Evolutionary conservation across 331 rosid genomes (phyloP).

Genomic region (Acacia pycnantha): DNA sequence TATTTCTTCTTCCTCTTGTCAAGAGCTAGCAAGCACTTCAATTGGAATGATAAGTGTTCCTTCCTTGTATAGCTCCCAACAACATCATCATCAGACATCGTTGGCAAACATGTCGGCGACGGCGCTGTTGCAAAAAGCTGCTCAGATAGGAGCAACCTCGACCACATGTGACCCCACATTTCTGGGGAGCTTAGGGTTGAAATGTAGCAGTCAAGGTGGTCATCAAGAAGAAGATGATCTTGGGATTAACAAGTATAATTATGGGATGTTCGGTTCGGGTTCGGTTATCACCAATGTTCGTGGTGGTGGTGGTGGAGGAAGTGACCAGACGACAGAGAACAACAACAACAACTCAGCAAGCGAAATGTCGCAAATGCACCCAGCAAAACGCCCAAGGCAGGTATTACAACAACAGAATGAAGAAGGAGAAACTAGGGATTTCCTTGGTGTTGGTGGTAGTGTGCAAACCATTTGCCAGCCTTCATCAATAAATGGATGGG

Average conservation of each 20-base stretch:
- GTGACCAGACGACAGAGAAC: slow-evolving; percentile 36
- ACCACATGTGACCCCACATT: slow-evolving; percentile 46
- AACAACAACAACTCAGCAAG: slow-evolving; percentile 31
- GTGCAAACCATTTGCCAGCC: slow-evolving; percentile 69
- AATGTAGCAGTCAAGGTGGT: slow-evolving; percentile 33
- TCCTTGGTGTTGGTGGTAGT: slow-evolving; percentile 78
- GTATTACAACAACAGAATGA: slow-evolving; percentile 33
- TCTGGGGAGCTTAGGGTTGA: slow-evolving; percentile 63
- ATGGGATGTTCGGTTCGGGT: slow-evolving; percentile 42
- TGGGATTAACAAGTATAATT: slow-evolving; percentile 13
- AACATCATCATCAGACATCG: slow-evolving; percentile 26
- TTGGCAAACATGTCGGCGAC: slow-evolving; percentile 81
- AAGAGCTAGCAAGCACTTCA: slow-evolving; percentile 35
- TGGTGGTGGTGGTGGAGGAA: slow-evolving; percentile 22
- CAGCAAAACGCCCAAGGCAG: slow-evolving; percentile 58
- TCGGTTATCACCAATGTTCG: slow-evolving; percentile 28
- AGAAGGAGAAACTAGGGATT: slow-evolving; percentile 81
- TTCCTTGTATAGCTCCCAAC: slow-evolving; percentile 60
- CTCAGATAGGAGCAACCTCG: slow-evolving; percentile 71
- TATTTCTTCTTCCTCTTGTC: slow-evolving; percentile 25
- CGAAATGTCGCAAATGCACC: slow-evolving; percentile 50
- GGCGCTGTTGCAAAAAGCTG: slow-evolving; percentile 84
- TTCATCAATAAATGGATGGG: slow-evolving; percentile 77
- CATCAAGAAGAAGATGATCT: slow-evolving; percentile 38
- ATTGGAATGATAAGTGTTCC: slow-evolving; percentile 45